These are phyloP conservation scores for Sclerotinia trifoliorum DNA, from an alignment of 2,329 filamentous ascomycete genomes.

Conservation along the genomic window DNA sequence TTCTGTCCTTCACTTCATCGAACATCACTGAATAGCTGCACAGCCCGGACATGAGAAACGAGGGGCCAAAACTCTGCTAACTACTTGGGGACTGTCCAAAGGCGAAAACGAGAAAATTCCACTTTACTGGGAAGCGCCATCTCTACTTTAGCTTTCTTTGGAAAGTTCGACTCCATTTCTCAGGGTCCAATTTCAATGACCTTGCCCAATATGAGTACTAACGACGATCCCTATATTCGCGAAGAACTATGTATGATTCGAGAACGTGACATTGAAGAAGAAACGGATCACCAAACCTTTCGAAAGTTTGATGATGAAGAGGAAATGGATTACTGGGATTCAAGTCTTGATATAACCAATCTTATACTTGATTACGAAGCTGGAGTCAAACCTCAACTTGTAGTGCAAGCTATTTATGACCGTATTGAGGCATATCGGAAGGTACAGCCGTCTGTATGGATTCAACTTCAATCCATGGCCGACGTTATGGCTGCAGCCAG, in stretches of 20 bases:
- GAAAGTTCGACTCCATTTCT: constrained; percentile 30
- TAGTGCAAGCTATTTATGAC: constrained; percentile 36
- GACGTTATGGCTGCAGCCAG: constrained; percentile 45
- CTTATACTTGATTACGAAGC: constrained; percentile 34
- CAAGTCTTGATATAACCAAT: constrained; percentile 34
- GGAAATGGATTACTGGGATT: constrained; percentile 34
- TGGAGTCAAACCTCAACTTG: constrained; percentile 34
- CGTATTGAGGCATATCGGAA: constrained; percentile 45
- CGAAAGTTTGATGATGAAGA: constrained; percentile 25
- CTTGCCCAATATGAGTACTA: constrained; percentile 23
- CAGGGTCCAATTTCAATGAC: constrained; percentile 32
- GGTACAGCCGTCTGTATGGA: constrained; percentile 52
- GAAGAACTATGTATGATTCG: constrained; percentile 36
- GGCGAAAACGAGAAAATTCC: constrained; percentile 30
- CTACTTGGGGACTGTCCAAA: constrained; percentile 32
- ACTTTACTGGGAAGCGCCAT: constrained; percentile 36
- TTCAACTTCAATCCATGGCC: constrained; percentile 45
- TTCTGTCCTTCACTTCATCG: background rate
- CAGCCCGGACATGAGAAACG: constrained; percentile 29
- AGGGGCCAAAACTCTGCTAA: constrained; percentile 34
- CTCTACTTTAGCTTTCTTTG: constrained; percentile 30
- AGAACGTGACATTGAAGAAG: constrained; percentile 25
- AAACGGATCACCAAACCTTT: constrained; percentile 31
- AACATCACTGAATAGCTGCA: constrained; percentile 27
- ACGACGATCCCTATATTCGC: constrained; percentile 28